Evolutionary conservation across 2,329 filamentous ascomycete genomes (phyloP).

Genomic region (Colletotrichum godetiae): DNA sequence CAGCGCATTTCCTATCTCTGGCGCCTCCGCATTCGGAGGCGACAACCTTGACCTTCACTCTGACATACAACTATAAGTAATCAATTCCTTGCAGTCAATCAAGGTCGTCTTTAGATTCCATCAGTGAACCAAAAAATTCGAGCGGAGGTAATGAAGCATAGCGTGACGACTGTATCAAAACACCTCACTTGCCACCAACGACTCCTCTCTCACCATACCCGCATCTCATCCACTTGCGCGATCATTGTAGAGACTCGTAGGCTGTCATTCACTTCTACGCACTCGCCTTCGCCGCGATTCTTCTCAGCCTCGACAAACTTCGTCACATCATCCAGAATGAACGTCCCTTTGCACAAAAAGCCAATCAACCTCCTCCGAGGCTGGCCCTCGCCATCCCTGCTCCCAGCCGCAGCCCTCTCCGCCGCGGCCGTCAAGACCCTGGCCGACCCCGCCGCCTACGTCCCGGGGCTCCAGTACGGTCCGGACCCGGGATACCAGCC

Average conservation of each 20-base stretch:
- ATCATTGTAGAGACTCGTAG: neutral
- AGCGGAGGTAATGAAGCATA: constrained; percentile 17
- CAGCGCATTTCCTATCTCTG: neutral
- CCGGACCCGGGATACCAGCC: constrained; percentile 79
- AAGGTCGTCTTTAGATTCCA: too few relatives aligned
- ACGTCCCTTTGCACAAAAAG: constrained; percentile 41
- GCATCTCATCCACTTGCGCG: neutral
- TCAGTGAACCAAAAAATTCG: neutral
- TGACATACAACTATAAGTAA: neutral
- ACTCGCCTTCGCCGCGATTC: neutral
- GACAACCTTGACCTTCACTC: constrained; percentile 9
- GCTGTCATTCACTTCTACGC: too few relatives aligned
- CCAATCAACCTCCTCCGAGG: constrained; percentile 75
- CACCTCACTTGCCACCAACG: neutral
- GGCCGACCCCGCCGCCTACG: constrained; percentile 66
- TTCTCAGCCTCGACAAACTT: neutral
- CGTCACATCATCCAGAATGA: constrained; percentile 7
- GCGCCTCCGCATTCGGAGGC: constrained; percentile 29
- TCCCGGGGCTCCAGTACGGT: constrained; percentile 80
- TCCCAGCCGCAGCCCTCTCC: constrained; percentile 73
- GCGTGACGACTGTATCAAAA: neutral
- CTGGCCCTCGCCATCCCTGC: constrained; percentile 72
- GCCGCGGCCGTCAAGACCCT: constrained; percentile 71
- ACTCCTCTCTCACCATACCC: constrained; percentile 9
- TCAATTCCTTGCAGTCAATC: neutral